phyloP scores from a whole-genome alignment of 2,329 filamentous ascomycete genomes.

The Colletotrichum liaoningense region DNA sequence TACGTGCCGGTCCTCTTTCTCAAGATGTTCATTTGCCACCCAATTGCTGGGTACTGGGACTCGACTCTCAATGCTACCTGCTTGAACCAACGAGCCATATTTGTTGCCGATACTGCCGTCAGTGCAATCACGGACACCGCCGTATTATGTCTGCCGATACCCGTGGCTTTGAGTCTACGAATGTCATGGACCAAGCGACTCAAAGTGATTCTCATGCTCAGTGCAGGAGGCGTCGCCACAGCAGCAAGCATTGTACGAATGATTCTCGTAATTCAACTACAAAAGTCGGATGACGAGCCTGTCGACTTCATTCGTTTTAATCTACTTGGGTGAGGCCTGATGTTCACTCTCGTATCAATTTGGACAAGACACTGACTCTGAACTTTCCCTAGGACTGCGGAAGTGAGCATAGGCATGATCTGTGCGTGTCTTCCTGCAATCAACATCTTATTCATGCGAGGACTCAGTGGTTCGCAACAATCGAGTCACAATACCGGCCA shows the following conservation, averaged over 20 bases:
- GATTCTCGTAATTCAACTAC: constrained; percentile 39
- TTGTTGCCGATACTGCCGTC: constrained; percentile 46
- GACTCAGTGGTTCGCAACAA: not conserved
- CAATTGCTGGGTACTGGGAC: constrained; percentile 54
- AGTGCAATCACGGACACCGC: constrained; percentile 46
- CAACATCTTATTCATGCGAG: constrained; percentile 31
- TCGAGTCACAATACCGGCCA: not conserved
- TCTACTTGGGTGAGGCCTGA: constrained; percentile 9
- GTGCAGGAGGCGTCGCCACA: constrained; percentile 46
- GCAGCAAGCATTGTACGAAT: constrained; percentile 45
- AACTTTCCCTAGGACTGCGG: constrained; percentile 39
- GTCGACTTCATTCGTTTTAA: constrained; percentile 34
- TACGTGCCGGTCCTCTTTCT: constrained; percentile 44
- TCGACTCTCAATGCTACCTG: constrained; percentile 43
- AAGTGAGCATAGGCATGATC: constrained; percentile 45
- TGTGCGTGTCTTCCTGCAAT: constrained; percentile 45
- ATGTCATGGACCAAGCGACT: constrained; percentile 44
- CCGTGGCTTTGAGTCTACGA: constrained; percentile 46
- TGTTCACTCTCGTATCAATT: too few relatives aligned
- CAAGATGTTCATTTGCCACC: constrained; percentile 54
- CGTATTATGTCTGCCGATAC: constrained; percentile 45
- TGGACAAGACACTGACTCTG: not conserved
- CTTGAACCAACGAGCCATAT: constrained; percentile 48
- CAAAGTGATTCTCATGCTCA: constrained; percentile 43
- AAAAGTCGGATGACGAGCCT: constrained; percentile 38